Evolutionary conservation across 345 rosid species (phyloP).

Genomic region (Theobroma cacao): DNA sequence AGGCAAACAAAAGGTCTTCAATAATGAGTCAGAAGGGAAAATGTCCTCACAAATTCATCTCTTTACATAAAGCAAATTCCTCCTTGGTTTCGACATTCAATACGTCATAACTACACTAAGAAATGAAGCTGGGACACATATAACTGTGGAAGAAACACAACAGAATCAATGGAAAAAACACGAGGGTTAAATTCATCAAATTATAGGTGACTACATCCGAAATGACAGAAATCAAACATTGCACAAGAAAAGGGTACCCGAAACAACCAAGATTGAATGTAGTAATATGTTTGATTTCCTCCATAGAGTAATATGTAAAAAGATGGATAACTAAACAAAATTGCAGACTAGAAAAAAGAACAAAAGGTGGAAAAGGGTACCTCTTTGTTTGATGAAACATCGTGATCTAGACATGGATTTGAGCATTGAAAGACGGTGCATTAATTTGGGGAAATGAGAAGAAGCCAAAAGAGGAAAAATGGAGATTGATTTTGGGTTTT

Average conservation of each 20-base stretch:
- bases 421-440: neutral
- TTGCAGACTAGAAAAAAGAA: neutral
- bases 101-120: neutral
- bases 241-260: neutral
- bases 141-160: neutral
- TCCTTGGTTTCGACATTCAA: neutral
- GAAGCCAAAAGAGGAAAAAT: constrained; percentile 14
- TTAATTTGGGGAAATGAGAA: neutral
- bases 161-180: neutral
- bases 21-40: neutral
- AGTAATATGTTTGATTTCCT: neutral
- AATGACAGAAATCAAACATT: neutral
- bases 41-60: constrained; percentile 1
- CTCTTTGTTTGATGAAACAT: constrained; percentile 16
- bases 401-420: neutral
- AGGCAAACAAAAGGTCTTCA: neutral
- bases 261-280: neutral
- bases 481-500: constrained; percentile 13
- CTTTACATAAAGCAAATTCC: neutral
- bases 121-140: neutral
- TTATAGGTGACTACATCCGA: neutral
- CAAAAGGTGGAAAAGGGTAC: constrained; percentile 21
- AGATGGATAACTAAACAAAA: neutral
- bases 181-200: neutral
- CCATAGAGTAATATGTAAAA: neutral